Evolutionary conservation across 768 basidiomycete species (phyloP).

Genomic region (Tricholoma sp.): DNA sequence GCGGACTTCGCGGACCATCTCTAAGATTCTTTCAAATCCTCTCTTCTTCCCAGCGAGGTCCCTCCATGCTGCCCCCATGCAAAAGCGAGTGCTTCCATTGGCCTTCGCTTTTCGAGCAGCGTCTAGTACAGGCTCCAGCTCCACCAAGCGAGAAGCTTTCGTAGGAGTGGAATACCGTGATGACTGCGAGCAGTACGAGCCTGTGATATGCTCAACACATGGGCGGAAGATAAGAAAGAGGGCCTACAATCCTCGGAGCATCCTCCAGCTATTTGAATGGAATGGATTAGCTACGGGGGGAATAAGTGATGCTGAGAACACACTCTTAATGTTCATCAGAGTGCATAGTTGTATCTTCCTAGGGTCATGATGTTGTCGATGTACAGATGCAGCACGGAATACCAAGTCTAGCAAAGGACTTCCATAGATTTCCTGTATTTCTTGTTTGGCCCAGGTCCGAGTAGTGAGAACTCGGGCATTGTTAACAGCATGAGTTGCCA

Average conservation of each 20-base stretch:
- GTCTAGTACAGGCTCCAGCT: conserved; percentile 87
- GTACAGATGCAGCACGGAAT: conserved; percentile 79
- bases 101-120: conserved; percentile 92
- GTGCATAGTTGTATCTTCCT: conserved; percentile 93
- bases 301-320: conserved; percentile 27
- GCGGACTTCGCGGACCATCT: conserved; percentile 88
- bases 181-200: conserved; percentile 97
- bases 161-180: conserved; percentile 89
- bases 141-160: conserved; percentile 80
- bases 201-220: conserved; percentile 30
- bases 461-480: conserved; percentile 32
- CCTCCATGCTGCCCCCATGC: conserved; percentile 99
- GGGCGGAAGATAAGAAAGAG: conserved; percentile 3
- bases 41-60: conserved; percentile 90
- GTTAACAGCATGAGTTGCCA: conserved; percentile 55
- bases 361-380: conserved; percentile 84
- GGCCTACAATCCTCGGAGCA: conserved; percentile 90
- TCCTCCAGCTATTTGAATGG: conserved; percentile 67
- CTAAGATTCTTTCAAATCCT: conserved; percentile 88
- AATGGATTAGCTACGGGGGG: neutral
- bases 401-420: conserved; percentile 83
- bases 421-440: conserved; percentile 85
- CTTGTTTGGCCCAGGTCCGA: conserved; percentile 68
- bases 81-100: conserved; percentile 96
- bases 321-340: conserved; percentile 98